Conservation (phyloP, 805 yeast genomes). For the Ogataea salicorniae region DNA sequence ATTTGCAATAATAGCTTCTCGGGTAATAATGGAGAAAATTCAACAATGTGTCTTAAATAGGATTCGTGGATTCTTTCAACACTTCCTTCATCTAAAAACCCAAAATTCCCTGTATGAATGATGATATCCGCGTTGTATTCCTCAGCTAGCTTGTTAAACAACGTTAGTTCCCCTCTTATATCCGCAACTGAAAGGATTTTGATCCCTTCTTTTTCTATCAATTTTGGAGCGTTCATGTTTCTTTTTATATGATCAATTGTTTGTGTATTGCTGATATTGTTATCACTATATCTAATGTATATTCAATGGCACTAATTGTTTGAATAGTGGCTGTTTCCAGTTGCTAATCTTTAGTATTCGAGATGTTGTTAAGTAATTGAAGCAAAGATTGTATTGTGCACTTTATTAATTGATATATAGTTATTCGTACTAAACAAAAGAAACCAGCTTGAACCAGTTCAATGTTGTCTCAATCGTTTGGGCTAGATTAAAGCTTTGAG, state of each 20-base stretch:
- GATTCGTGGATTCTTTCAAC: conserved; percentile 50
- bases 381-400: no score
- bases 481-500: no score
- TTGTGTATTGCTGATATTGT: no score
- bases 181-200: conserved; percentile 43
- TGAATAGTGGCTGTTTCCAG: no score
- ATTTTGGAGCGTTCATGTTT: conserved; percentile 2
- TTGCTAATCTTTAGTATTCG: no score
- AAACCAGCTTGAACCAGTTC: no score
- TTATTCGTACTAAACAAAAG: no score
- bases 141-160: conserved; percentile 44
- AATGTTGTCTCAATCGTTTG: no score
- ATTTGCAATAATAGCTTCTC: conserved; percentile 44
- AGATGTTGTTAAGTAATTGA: no score
- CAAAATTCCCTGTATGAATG: conserved; percentile 75
- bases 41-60: conserved; percentile 60
- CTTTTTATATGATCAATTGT: background rate
- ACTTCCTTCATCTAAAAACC: conserved; percentile 61
- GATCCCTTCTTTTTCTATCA: conserved; percentile 19
- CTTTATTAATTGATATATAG: no score
- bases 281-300: no score
- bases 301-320: no score
- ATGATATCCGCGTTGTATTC: conserved; percentile 45
- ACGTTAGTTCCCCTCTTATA: conserved; percentile 47
- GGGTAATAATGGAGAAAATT: conserved; percentile 56